Evolutionary conservation across 2,329 filamentous ascomycete genomes (phyloP).

Genomic region (Pseudopithomyces maydicus): DNA sequence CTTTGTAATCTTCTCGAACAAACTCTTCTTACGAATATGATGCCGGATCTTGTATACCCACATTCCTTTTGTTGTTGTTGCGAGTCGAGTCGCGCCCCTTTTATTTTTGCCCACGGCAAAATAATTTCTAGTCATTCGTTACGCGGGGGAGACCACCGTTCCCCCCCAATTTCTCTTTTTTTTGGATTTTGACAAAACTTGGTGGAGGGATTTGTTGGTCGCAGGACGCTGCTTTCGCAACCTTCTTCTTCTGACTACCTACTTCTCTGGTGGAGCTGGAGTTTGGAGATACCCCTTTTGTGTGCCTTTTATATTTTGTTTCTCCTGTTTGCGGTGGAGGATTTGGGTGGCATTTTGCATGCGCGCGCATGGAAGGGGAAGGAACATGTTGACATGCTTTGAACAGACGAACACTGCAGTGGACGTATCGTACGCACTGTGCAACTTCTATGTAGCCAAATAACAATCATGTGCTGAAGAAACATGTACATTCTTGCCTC

Average conservation of each 20-base stretch:
- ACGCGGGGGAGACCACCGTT: neutral
- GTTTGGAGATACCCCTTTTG: conserved; percentile 47
- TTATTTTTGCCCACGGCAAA: conserved; percentile 11
- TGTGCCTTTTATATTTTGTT: neutral
- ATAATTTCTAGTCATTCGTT: conserved; percentile 16
- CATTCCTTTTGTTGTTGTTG: conserved; percentile 19
- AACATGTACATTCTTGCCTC: no score
- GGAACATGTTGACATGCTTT: neutral
- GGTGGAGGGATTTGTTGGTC: neutral
- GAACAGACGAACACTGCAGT: neutral
- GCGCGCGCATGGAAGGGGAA: neutral
- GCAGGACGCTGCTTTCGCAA: neutral
- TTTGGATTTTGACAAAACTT: neutral
- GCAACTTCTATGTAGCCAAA: neutral
- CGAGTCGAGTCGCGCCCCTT: conserved; percentile 1
- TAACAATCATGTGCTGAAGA: no score
- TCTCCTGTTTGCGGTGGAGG: neutral
- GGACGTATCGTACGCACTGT: neutral
- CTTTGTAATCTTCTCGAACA: conserved; percentile 33
- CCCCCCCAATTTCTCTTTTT: neutral
- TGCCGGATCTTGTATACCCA: conserved; percentile 20
- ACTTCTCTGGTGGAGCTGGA: conserved; percentile 47
- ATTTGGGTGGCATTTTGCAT: neutral
- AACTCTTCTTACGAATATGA: conserved; percentile 28
- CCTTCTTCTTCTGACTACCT: conserved; percentile 14